A percentile compares a stretch with the other conserved stretches of the same genome.
Evolutionary conservation across 345 rosid species (phyloP).

Genomic region (Bruguiera parviflora): DNA sequence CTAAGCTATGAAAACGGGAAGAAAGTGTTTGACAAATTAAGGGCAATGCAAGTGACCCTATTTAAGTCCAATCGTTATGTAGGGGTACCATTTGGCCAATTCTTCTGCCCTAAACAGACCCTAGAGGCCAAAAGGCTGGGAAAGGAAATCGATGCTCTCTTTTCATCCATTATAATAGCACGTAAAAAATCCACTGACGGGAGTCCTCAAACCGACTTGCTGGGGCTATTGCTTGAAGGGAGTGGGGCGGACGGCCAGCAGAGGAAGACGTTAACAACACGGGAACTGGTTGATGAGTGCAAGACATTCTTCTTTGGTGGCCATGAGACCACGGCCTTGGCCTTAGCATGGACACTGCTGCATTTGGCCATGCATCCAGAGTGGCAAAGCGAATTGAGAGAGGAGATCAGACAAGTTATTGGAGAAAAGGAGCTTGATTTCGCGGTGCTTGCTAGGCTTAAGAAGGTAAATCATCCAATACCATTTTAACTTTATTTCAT

Average conservation of each 20-base stretch:
- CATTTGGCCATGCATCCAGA: conserved; percentile 68
- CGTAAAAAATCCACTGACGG: conserved; percentile 31
- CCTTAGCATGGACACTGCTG: conserved; percentile 80
- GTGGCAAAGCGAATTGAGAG: conserved; percentile 73
- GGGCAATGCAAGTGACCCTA: conserved; percentile 67
- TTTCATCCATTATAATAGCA: conserved; percentile 48
- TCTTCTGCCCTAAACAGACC: conserved; percentile 48
- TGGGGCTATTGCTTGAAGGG: conserved; percentile 53
- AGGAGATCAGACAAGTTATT: conserved; percentile 64
- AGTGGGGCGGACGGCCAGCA: conserved; percentile 26
- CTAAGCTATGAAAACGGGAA: conserved; percentile 49
- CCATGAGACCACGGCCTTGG: conserved; percentile 89
- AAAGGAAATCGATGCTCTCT: conserved; percentile 63
- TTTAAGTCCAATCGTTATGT: conserved; percentile 77
- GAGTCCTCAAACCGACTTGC: conserved; percentile 39
- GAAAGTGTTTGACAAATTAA: conserved; percentile 54
- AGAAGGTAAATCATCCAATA: conserved; percentile 57
- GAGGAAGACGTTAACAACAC: conserved; percentile 46
- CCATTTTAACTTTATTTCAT: not conserved
- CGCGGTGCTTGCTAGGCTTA: conserved; percentile 62
- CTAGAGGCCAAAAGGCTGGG: conserved; percentile 56
- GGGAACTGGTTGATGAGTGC: conserved; percentile 82
- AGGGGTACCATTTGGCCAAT: conserved; percentile 72
- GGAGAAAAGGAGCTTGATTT: conserved; percentile 59
- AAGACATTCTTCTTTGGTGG: conserved; percentile 96